Evolutionary conservation across 1,284 basidiomycete species (phyloP), one percentile per base, ranked within the genome.

Genomic region (Melampsora larici-populina): DNA sequence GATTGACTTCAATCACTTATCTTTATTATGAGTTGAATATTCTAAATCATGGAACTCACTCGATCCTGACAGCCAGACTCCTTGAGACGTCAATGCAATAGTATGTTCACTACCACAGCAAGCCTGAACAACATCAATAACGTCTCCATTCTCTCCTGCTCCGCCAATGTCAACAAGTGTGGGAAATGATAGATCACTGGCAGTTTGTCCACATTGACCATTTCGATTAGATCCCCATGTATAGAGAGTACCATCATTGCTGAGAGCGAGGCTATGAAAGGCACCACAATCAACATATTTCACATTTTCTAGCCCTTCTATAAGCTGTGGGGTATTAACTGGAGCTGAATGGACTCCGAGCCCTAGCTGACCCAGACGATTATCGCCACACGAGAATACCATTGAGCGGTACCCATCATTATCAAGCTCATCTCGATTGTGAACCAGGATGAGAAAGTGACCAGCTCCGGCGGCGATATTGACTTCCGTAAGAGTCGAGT

Each of bases 71-170:
- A 77, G 31, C 74, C 74, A 77, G 29, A 77, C 58, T 8, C 74
- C 74, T 0, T 40, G 43, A 36, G 65, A 48, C 18, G 74, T 49
- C 6, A 77, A 55, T 33, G 51, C 55, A 17, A 70, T 66, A 46
- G 74, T 77, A 29, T 77, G 74, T 29, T 77, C 74, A 24, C 74
- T 69, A 3, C 74, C 74, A 51, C 74, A 77, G 24, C 66, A 29
- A 18, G 67, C 74, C 40, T 69, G 64, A 48, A 77, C 11, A 15
- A 69, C 67, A 49, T 77, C 74, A n/a, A 77, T 70, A 3, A 77
- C 60, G 29, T 62, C 40, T 13, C 74, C 74, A 31, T 49, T 55
- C 29, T 63, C 66, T 26, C 74, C 74, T 31, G 58, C 60, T 33
- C 66, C 74, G 31, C 74, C 74, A 24, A 77, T 17, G 49, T 77